Base-by-base conservation (phyloP, 2,329 filamentous ascomycete species). In the Claviceps purpurea region DNA sequence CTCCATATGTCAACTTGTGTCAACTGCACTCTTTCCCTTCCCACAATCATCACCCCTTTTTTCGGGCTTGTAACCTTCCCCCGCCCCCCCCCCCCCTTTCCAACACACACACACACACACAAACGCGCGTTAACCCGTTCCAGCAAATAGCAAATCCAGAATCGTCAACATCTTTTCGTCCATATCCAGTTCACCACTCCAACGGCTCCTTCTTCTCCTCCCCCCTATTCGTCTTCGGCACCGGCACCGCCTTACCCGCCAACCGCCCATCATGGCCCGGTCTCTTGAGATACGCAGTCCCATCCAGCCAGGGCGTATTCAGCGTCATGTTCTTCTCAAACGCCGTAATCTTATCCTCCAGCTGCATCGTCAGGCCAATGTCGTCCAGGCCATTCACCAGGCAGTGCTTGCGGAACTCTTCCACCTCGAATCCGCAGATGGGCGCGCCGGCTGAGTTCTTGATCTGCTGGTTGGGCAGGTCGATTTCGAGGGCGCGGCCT, bases 361-460 rank as follows among this genome's bases (percentile, higher is more conserved):
- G 79, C 71, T 94, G 87, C 77, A 96, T 88, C 5, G 91, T 97
- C 57, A 97, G 72, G 39, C 91, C 91, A 62, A 97, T 97, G 61
- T 97, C 93, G 65, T 97, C 91, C 10, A 97, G 81, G 0, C 91
- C 91, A 64, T 97, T 95, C 62, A 95, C 69, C 49, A 97, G 73
- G 69, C 91, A 97, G 72, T 97, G 89, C 72, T 94, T 95, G 65
- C 89, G 77, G 76, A 97, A 97, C 70, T 86, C 81, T 65, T 97
- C 91, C 5, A 95, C 87, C 0, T 95, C 85, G 63, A 97, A 97
- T 42, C 71, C 69, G 63, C 84, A 84, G 50, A 97, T 78, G 59
- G 81, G 79, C 56, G 81, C 82, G 57, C 91, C 91, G 18, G 77
- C 70, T 0, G 79, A 82, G 58, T 87, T 82, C 65, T 85, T 88